Conservation (phyloP, 1,284 basidiomycete species). For the Coniophora puteana region DNA sequence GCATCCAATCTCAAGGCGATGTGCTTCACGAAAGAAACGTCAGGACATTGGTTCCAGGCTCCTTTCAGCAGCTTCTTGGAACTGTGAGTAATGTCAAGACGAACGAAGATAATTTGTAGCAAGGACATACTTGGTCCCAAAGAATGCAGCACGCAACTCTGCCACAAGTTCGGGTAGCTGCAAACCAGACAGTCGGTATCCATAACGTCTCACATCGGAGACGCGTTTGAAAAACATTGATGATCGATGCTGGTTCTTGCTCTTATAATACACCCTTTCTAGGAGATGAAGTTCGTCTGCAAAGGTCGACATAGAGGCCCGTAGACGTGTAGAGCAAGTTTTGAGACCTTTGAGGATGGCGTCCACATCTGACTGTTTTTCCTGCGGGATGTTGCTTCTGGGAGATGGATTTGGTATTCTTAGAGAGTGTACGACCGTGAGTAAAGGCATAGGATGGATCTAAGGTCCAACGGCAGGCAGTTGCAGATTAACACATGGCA, state of each 20-base stretch:
- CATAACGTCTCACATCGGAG: constrained; percentile 55
- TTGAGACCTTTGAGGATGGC: constrained; percentile 58
- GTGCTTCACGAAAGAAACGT: constrained; percentile 31
- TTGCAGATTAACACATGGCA: too few species aligned
- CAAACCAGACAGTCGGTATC: constrained; percentile 42
- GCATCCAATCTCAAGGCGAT: constrained; percentile 31
- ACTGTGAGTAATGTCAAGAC: neutral
- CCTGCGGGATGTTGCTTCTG: constrained; percentile 25
- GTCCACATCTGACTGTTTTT: constrained; percentile 49
- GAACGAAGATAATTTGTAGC: constrained; percentile 42
- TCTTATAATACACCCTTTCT: constrained; percentile 72
- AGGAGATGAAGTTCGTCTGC: constrained; percentile 57
- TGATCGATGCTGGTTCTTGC: constrained; percentile 73
- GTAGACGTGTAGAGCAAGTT: constrained; percentile 46
- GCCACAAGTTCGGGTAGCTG: constrained; percentile 41
- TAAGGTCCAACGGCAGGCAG: too few species aligned
- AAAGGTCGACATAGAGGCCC: constrained; percentile 38
- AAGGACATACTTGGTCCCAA: constrained; percentile 36
- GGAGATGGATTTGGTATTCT: constrained; percentile 1
- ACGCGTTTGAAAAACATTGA: constrained; percentile 71
- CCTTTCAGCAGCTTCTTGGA: constrained; percentile 43
- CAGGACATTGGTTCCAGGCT: constrained; percentile 59
- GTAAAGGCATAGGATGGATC: too few species aligned
- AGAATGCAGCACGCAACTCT: constrained; percentile 54
- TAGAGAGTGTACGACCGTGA: too few species aligned